Percentiles rank a stretch among this genome's conserved stretches.
These are phyloP conservation scores for Coemansia guatemalensis DNA, from an alignment of 192 early-diverging fungal species.

Conservation along the genomic window DNA sequence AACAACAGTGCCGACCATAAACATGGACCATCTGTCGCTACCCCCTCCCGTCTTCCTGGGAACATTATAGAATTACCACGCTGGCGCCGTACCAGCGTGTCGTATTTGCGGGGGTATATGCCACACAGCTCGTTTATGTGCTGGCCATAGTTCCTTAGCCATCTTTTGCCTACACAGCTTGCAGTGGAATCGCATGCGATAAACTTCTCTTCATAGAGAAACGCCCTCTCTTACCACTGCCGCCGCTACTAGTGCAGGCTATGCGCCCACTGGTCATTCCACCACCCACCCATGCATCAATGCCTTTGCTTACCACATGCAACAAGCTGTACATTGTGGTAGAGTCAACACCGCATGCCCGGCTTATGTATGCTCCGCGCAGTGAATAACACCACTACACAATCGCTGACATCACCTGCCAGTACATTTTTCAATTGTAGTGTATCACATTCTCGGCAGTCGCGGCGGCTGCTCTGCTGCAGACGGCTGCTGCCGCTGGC, in stretches of 20 bases:
- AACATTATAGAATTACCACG: too few relatives aligned
- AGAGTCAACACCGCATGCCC: not conserved
- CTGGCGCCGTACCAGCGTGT: too few relatives aligned
- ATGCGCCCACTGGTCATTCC: too few relatives aligned
- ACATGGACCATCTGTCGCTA: too few relatives aligned
- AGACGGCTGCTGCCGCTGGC: slow-evolving; percentile 40
- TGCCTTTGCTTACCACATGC: not conserved
- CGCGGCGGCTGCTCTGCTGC: slow-evolving; percentile 38
- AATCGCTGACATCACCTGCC: slow-evolving; percentile 14
- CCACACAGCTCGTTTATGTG: too few relatives aligned
- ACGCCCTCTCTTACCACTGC: not conserved
- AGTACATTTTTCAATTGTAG: slow-evolving; percentile 22
- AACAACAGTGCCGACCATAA: too few relatives aligned
- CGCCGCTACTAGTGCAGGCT: too few relatives aligned
- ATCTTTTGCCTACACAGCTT: too few relatives aligned
- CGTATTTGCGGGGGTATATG: too few relatives aligned
- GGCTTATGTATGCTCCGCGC: not conserved
- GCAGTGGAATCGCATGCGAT: not conserved
- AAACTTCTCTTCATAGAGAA: not conserved
- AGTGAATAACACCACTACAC: not conserved
- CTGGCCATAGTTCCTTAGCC: too few relatives aligned
- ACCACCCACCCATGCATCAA: too few relatives aligned
- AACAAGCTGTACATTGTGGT: not conserved
- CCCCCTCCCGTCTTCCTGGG: too few relatives aligned
- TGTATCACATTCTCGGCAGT: slow-evolving; percentile 33